phyloP scores from a whole-genome alignment of 495 filamentous ascomycete genomes.

The Thermochaetoides thermophila region DNA sequence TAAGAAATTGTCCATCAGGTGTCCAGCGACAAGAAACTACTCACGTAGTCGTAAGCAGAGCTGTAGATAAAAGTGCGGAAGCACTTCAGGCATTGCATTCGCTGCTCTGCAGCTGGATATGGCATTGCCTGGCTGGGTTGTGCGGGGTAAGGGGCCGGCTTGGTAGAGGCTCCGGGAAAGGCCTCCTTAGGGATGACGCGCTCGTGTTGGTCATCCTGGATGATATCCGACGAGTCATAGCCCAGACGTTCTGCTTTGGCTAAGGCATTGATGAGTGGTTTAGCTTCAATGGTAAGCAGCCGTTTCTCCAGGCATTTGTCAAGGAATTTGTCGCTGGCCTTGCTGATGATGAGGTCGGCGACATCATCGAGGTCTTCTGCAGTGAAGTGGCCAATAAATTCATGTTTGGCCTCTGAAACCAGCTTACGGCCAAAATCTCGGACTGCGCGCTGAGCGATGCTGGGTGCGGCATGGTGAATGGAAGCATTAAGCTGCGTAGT shows the following conservation, averaged over 20 bases:
- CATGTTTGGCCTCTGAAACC: constrained; percentile 24
- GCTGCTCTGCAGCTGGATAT: neutral
- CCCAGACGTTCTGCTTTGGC: constrained; percentile 36
- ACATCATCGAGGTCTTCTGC: constrained; percentile 25
- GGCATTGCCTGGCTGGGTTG: constrained; percentile 1
- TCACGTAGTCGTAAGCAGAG: constrained; percentile 22
- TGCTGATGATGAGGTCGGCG: constrained; percentile 22
- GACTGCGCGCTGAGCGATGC: constrained; percentile 25
- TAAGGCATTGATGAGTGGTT: constrained; percentile 33
- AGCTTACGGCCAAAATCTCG: constrained; percentile 31
- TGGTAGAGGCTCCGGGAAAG: constrained; percentile 8
- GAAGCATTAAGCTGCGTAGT: constrained; percentile 29
- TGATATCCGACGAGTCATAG: constrained; percentile 27
- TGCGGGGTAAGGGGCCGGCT: constrained; percentile 3
- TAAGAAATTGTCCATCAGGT: neutral
- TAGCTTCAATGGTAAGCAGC: constrained; percentile 31
- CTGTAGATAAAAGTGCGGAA: constrained; percentile 22
- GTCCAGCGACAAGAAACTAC: neutral
- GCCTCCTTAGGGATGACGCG: constrained; percentile 19
- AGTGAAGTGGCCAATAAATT: constrained; percentile 25
- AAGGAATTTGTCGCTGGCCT: constrained; percentile 31
- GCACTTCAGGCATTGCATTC: constrained; percentile 24
- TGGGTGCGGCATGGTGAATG: constrained; percentile 26
- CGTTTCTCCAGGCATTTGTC: constrained; percentile 31
- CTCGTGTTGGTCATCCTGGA: constrained; percentile 23